A percentile compares a stretch with the other conserved stretches of the same genome.
These are phyloP conservation scores for Candida pseudoglaebosa DNA, from an alignment of 805 yeast species.

Conservation along the genomic window DNA sequence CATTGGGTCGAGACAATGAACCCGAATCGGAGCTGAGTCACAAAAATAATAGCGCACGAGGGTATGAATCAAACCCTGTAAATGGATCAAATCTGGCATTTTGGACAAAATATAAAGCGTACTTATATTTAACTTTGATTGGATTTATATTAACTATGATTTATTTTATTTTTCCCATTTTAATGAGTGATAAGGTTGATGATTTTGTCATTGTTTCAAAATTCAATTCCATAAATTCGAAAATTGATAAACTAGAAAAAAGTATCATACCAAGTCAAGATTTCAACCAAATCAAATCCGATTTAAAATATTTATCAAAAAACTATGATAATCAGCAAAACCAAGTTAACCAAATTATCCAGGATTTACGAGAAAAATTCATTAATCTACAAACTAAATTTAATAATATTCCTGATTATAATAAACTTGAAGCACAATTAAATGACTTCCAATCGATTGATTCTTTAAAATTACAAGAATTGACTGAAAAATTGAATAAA, in stretches of 20 bases:
- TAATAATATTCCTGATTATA: slow-evolving; percentile 4
- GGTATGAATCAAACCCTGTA: too few species aligned
- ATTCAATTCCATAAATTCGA: slow-evolving; percentile 9
- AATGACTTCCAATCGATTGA: background rate
- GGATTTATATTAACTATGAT: background rate
- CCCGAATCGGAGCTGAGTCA: background rate
- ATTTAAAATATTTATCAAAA: slow-evolving; percentile 5
- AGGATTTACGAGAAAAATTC: slow-evolving; percentile 8
- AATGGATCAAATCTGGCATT: background rate
- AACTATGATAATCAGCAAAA: slow-evolving; percentile 6
- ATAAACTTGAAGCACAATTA: background rate
- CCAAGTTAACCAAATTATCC: slow-evolving; percentile 2
- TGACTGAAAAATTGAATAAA: slow-evolving; percentile 8
- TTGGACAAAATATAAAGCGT: background rate
- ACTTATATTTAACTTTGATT: background rate
- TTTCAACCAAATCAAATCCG: slow-evolving; percentile 2
- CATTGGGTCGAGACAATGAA: slow-evolving; percentile 1
- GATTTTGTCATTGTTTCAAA: slow-evolving; percentile 1
- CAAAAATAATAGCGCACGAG: too few species aligned
- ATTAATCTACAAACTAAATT: slow-evolving; percentile 7
- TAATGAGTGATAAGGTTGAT: background rate
- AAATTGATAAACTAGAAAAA: slow-evolving; percentile 5
- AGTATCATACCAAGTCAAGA: slow-evolving; percentile 1
- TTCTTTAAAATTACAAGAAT: slow-evolving; percentile 8
- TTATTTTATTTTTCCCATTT: background rate